Conservation (phyloP, 1,284 basidiomycete species). For the Apiotrichum montevideense region DNA sequence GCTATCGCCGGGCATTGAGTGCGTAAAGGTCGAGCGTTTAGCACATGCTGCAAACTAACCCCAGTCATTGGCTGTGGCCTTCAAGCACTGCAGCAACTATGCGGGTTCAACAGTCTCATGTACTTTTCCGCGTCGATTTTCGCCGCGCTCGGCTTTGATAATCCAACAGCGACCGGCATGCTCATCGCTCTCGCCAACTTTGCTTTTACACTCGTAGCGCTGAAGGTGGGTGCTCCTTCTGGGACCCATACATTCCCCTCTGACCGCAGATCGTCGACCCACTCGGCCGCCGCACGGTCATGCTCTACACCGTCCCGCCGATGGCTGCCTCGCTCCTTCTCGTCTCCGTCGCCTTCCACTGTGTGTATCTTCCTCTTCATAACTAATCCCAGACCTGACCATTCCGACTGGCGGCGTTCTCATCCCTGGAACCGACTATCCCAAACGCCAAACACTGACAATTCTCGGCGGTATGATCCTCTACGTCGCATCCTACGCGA, state of each 20-base stretch:
- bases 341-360: slow-evolving; percentile 1
- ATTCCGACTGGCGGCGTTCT: slow-evolving; percentile 60
- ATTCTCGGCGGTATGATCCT: slow-evolving; percentile 73
- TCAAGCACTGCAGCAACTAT: slow-evolving; percentile 75
- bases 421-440: slow-evolving; percentile 59
- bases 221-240: slow-evolving; percentile 51
- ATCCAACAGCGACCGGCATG: slow-evolving; percentile 70
- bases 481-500: slow-evolving; percentile 76
- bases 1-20: slow-evolving; percentile 67
- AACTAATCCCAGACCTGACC: slow-evolving; percentile 56
- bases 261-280: slow-evolving; percentile 58
- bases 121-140: slow-evolving; percentile 67
- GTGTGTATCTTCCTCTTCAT: background rate
- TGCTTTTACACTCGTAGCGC: slow-evolving; percentile 69
- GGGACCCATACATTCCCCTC: no score
- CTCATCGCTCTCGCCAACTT: slow-evolving; percentile 76
- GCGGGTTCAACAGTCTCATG: slow-evolving; percentile 69
- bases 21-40: slow-evolving; percentile 31
- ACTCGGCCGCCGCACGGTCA: slow-evolving; percentile 67
- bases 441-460: slow-evolving; percentile 59
- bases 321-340: slow-evolving; percentile 68
- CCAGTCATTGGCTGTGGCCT: slow-evolving; percentile 68
- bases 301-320: slow-evolving; percentile 68
- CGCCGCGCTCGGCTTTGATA: slow-evolving; percentile 69
- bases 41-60: background rate